Conservation (phyloP, 768 basidiomycete species). For the Tricholoma terreum region DNA sequence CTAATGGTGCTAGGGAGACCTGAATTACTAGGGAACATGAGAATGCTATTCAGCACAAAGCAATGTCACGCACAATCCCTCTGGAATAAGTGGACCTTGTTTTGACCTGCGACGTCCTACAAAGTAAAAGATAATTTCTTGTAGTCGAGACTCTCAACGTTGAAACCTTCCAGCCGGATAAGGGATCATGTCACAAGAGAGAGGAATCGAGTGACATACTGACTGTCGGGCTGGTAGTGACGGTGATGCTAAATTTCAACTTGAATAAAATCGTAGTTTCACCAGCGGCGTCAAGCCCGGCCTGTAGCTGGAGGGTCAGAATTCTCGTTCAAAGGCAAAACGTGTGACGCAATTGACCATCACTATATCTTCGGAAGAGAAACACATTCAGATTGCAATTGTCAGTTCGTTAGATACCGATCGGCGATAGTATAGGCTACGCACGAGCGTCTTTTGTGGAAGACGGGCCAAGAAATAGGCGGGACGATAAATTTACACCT, state of each 20-base stretch:
- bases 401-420: constrained; percentile 27
- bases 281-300: constrained; percentile 95
- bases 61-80: constrained; percentile 86
- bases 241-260: constrained; percentile 98
- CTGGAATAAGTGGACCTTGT: constrained; percentile 99
- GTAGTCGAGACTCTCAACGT: constrained; percentile 99
- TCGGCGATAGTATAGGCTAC: no score
- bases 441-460: constrained; percentile 99
- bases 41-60: constrained; percentile 16
- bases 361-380: constrained; percentile 73
- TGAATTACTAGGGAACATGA: constrained; percentile 31
- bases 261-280: constrained; percentile 99
- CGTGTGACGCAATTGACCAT: constrained; percentile 55
- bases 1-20: constrained; percentile 99
- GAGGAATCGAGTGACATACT: constrained; percentile 51
- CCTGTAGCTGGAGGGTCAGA: constrained; percentile 44
- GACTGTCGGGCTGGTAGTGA: constrained; percentile 99
- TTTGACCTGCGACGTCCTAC: constrained; percentile 99
- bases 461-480: constrained; percentile 77
- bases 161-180: constrained; percentile 70
- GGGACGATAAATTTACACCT: constrained; percentile 78
- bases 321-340: constrained; percentile 8
- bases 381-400: constrained; percentile 27
- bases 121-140: constrained; percentile 99
- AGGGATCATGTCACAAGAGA: constrained; percentile 14